Percentiles rank a stretch among this genome's conserved stretches.
Evolutionary conservation across 805 yeast species (phyloP).

Genomic region (Cyberlindnera euphorbiiphila): DNA sequence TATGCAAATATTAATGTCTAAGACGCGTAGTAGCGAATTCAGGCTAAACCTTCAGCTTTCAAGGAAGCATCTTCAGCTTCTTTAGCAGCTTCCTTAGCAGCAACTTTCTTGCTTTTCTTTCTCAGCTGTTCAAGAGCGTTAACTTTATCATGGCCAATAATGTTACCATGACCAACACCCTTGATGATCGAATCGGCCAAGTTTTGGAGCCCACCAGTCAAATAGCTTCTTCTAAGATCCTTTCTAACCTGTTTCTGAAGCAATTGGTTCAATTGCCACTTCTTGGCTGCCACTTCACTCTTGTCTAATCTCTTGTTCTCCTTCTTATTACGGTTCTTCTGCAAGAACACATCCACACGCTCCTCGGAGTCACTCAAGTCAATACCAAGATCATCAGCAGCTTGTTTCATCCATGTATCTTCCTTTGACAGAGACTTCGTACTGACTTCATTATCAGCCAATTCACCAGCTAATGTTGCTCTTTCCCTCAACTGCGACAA

Average conservation of each 20-base stretch:
- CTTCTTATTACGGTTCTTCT: constrained; percentile 56
- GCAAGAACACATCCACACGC: constrained; percentile 66
- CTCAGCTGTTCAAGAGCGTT: constrained; percentile 66
- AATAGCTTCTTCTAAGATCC: constrained; percentile 63
- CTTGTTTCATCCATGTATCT: constrained; percentile 77
- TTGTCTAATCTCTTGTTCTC: constrained; percentile 49
- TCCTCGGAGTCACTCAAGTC: constrained; percentile 68
- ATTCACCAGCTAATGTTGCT: constrained; percentile 59
- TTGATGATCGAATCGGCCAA: constrained; percentile 72
- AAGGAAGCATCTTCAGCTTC: constrained; percentile 1
- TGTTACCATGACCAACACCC: constrained; percentile 60
- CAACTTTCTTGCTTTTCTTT: constrained; percentile 17
- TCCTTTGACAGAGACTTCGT: constrained; percentile 61
- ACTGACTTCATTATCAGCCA: constrained; percentile 70
- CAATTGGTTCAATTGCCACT: constrained; percentile 49
- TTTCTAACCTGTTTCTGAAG: constrained; percentile 55
- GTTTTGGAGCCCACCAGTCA: constrained; percentile 75
- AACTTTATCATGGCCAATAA: constrained; percentile 65
- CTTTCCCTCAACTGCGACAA: constrained; percentile 68
- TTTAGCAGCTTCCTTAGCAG: constrained; percentile 5
- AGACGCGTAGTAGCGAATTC: too few relatives aligned
- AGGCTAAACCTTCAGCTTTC: background rate
- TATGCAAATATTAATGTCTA: background rate
- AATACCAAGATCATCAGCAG: constrained; percentile 89
- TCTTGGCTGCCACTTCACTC: constrained; percentile 42